Conservation (phyloP, 2,329 filamentous ascomycete genomes). For the Rosellinia necatrix region DNA sequence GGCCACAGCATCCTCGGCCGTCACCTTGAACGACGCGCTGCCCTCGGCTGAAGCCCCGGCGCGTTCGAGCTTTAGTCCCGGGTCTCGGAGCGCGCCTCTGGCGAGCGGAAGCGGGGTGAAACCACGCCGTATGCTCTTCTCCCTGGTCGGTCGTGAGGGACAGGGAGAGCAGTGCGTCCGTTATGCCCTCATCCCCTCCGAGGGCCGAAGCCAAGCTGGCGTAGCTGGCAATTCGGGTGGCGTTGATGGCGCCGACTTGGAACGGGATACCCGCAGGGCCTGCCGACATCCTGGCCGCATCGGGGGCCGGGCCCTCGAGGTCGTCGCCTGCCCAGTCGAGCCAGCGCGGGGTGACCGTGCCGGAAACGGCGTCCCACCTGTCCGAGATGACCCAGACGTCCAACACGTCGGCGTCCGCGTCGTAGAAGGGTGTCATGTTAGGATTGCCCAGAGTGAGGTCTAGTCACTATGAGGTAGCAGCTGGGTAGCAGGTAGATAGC, state of each 20-base stretch:
- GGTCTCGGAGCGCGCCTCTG: background rate
- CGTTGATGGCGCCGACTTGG: slow-evolving; percentile 11
- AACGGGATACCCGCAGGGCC: background rate
- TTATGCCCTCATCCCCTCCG: background rate
- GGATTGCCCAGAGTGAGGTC: too few species aligned
- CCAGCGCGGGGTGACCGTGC: slow-evolving; percentile 56
- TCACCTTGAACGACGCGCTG: slow-evolving; percentile 1
- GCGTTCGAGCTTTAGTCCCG: background rate
- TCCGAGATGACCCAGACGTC: slow-evolving; percentile 62
- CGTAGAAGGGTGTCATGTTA: too few species aligned
- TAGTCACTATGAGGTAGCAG: too few species aligned
- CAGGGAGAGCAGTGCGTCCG: background rate
- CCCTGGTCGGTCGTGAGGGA: slow-evolving; percentile 5
- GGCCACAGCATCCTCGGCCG: slow-evolving; percentile 6
- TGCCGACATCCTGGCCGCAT: background rate
- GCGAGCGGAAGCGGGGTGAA: slow-evolving; percentile 2
- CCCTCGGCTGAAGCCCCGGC: background rate
- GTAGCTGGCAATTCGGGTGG: slow-evolving; percentile 1
- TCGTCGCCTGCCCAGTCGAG: slow-evolving; percentile 45
- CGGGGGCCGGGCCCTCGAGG: background rate
- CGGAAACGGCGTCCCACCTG: slow-evolving; percentile 55
- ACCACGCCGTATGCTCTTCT: slow-evolving; percentile 10
- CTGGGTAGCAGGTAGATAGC: too few species aligned
- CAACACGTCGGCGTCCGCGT: slow-evolving; percentile 54
- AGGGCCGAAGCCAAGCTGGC: background rate